These are phyloP conservation scores for Malassezia nana DNA, from an alignment of 1,284 basidiomycete species.

Conservation along the genomic window DNA sequence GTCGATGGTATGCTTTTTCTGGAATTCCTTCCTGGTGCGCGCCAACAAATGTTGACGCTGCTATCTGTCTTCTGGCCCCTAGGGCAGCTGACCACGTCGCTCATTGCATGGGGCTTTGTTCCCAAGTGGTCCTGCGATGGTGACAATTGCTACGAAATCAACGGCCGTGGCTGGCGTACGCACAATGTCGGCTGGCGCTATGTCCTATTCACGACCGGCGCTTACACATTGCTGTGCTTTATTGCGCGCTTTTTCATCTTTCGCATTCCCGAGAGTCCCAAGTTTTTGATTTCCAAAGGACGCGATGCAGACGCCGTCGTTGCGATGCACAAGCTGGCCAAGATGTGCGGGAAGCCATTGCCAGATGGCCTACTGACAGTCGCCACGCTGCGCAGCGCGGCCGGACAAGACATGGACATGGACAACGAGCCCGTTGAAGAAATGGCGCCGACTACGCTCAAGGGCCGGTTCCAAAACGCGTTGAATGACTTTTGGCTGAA, in stretches of 20 bases:
- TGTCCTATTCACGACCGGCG: slow-evolving; percentile 40
- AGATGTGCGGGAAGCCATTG: slow-evolving; percentile 33
- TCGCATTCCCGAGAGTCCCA: slow-evolving; percentile 46
- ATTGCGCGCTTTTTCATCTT: slow-evolving; percentile 42
- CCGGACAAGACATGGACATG: slow-evolving; percentile 37
- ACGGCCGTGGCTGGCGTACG: slow-evolving; percentile 23
- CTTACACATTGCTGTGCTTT: slow-evolving; percentile 39
- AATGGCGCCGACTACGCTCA: neutral
- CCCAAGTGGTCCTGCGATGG: slow-evolving; percentile 37
- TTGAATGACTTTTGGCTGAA: slow-evolving; percentile 4
- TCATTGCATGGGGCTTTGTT: slow-evolving; percentile 46
- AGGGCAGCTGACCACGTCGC: slow-evolving; percentile 40
- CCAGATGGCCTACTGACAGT: slow-evolving; percentile 42
- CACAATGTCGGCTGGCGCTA: slow-evolving; percentile 45
- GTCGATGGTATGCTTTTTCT: slow-evolving; percentile 48
- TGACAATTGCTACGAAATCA: slow-evolving; percentile 2
- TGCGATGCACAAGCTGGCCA: slow-evolving; percentile 37
- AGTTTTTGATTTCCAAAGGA: slow-evolving; percentile 45
- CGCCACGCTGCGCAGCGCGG: slow-evolving; percentile 38
- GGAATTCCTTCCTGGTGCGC: slow-evolving; percentile 41
- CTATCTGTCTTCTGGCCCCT: slow-evolving; percentile 47
- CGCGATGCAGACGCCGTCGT: slow-evolving; percentile 44
- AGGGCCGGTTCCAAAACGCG: neutral
- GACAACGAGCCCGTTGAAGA: slow-evolving; percentile 17
- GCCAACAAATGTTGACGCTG: slow-evolving; percentile 41